These are phyloP conservation scores for Triadica sebifera DNA, from an alignment of 345 rosid species.

Conservation along the genomic window DNA sequence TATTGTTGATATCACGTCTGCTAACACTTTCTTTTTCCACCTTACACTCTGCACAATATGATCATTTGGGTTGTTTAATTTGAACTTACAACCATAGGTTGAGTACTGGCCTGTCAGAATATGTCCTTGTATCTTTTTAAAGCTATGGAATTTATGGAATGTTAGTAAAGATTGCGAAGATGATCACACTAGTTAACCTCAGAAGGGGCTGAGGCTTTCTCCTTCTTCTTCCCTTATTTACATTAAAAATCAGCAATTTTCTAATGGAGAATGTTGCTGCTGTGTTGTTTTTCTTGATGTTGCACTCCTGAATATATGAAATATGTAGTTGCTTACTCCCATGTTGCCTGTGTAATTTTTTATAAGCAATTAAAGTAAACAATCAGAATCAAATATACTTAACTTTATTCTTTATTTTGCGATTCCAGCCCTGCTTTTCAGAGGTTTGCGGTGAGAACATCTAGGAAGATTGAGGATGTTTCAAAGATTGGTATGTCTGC, in stretches of 20 bases:
- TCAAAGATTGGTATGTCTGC: slow-evolving; percentile 47
- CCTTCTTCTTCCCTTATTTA: too few species aligned
- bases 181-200: neutral
- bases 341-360: neutral
- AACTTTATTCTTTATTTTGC: neutral
- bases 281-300: neutral
- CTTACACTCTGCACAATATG: too few species aligned
- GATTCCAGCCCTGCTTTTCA: slow-evolving; percentile 67
- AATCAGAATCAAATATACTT: neutral
- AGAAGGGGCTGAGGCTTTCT: slow-evolving; percentile 29
- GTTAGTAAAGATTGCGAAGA: slow-evolving; percentile 21
- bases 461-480: slow-evolving; percentile 60
- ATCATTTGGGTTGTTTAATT: too few species aligned
- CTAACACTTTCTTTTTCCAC: too few species aligned
- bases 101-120: too few species aligned
- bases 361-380: neutral
- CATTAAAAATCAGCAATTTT: neutral
- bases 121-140: too few species aligned
- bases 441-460: slow-evolving; percentile 88
- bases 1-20: too few species aligned
- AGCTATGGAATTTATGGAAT: too few species aligned
- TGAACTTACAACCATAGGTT: too few species aligned
- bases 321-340: neutral
- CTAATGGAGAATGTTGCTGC: neutral
- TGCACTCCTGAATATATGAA: neutral